Evolutionary conservation across 2,329 filamentous ascomycete species (phyloP).

Genomic region (Ophiostoma perfectum): DNA sequence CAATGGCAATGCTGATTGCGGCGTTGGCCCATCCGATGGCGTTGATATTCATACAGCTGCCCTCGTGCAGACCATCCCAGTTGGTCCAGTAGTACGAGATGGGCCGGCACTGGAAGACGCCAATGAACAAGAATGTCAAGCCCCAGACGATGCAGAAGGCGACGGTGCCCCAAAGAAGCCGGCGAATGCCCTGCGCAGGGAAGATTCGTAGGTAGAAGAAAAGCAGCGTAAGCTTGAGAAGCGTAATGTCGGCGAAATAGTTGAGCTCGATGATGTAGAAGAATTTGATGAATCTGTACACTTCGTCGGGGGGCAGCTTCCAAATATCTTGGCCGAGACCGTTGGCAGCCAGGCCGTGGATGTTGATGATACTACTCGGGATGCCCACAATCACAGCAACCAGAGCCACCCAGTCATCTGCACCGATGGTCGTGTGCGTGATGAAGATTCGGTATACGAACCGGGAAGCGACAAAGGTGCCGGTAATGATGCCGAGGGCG

Average conservation of each 20-base stretch:
- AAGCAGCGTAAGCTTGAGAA: slow-evolving; percentile 48
- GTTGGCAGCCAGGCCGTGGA: slow-evolving; percentile 33
- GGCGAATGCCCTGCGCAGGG: slow-evolving; percentile 36
- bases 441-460: slow-evolving; percentile 34
- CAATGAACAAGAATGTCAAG: slow-evolving; percentile 39
- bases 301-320: slow-evolving; percentile 39
- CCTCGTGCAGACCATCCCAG: slow-evolving; percentile 46
- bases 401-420: slow-evolving; percentile 37
- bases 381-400: slow-evolving; percentile 30
- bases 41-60: slow-evolving; percentile 47
- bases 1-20: slow-evolving; percentile 47
- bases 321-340: slow-evolving; percentile 49
- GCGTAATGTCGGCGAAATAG: slow-evolving; percentile 43
- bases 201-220: slow-evolving; percentile 55
- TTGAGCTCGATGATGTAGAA: slow-evolving; percentile 40
- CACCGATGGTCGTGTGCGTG: slow-evolving; percentile 32
- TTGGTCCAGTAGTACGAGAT: slow-evolving; percentile 48
- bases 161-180: slow-evolving; percentile 41
- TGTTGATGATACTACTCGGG: slow-evolving; percentile 32
- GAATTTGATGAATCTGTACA: slow-evolving; percentile 41
- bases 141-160: slow-evolving; percentile 38
- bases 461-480: slow-evolving; percentile 37
- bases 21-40: slow-evolving; percentile 48
- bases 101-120: slow-evolving; percentile 48
- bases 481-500: slow-evolving; percentile 34